These are phyloP conservation scores for Stagonosporopsis tanaceti DNA, from an alignment of 2,329 filamentous ascomycete species.

Conservation along the genomic window DNA sequence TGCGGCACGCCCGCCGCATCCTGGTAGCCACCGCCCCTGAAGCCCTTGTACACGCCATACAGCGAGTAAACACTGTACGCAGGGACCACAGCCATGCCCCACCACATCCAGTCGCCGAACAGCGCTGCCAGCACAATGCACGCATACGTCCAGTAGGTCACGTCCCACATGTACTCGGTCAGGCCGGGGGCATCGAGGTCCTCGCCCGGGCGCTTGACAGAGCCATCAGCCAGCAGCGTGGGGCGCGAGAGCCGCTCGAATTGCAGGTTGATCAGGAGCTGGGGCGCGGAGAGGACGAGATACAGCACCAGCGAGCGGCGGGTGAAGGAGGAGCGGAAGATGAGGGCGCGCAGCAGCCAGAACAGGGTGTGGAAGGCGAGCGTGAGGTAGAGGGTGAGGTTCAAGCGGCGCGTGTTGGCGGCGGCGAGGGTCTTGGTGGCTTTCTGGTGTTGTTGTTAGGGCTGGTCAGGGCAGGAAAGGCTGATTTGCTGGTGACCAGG, in stretches of 20 bases:
- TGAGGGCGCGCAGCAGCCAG: slow-evolving; percentile 71
- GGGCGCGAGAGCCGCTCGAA: slow-evolving; percentile 87
- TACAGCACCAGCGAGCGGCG: slow-evolving; percentile 68
- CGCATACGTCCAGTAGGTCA: slow-evolving; percentile 92
- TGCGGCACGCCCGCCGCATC: slow-evolving; percentile 52
- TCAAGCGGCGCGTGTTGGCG: slow-evolving; percentile 78
- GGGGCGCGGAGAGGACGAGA: slow-evolving; percentile 74
- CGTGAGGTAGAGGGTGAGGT: slow-evolving; percentile 81
- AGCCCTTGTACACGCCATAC: slow-evolving; percentile 57
- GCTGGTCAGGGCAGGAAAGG: background rate
- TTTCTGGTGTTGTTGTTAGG: slow-evolving; percentile 50
- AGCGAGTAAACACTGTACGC: slow-evolving; percentile 56
- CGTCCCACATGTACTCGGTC: slow-evolving; percentile 98
- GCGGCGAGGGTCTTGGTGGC: slow-evolving; percentile 71
- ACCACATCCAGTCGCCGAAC: slow-evolving; percentile 83
- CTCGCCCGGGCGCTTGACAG: slow-evolving; percentile 81
- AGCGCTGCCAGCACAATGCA: slow-evolving; percentile 75
- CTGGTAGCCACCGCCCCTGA: slow-evolving; percentile 50
- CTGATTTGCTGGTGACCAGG: background rate
- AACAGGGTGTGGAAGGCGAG: slow-evolving; percentile 76
- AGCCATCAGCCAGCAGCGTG: slow-evolving; percentile 65
- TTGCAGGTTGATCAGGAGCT: slow-evolving; percentile 80
- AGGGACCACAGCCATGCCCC: slow-evolving; percentile 62
- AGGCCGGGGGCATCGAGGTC: slow-evolving; percentile 86
- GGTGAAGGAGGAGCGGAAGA: slow-evolving; percentile 68